These are phyloP conservation scores for Penicillium parvum DNA, from an alignment of 495 filamentous ascomycete genomes.

Conservation along the genomic window DNA sequence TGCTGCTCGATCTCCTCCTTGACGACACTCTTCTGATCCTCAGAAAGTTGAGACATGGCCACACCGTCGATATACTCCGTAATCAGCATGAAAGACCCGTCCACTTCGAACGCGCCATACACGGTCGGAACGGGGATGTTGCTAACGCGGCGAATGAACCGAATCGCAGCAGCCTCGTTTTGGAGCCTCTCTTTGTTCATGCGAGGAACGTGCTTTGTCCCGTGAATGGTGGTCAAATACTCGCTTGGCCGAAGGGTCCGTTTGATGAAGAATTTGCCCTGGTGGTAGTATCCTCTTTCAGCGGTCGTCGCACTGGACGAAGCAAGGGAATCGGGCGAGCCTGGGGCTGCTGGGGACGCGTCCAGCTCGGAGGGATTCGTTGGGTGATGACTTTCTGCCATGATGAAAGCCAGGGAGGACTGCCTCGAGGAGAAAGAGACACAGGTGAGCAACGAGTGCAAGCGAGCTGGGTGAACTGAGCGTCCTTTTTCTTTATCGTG, in stretches of 20 bases:
- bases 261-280: constrained; percentile 14
- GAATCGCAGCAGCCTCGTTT: constrained; percentile 12
- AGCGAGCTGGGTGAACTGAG: too few relatives aligned
- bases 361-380: too few relatives aligned
- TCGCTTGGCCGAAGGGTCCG: constrained; percentile 11
- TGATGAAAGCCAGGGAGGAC: too few relatives aligned
- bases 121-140: constrained; percentile 12
- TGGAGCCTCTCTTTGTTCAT: constrained; percentile 15
- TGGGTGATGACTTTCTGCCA: too few relatives aligned
- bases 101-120: constrained; percentile 12
- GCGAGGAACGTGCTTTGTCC: constrained; percentile 5
- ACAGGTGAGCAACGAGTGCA: too few relatives aligned
- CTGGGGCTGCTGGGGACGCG: too few relatives aligned
- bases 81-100: constrained; percentile 7
- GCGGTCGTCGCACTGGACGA: too few relatives aligned
- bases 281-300: constrained; percentile 13
- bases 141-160: constrained; percentile 4
- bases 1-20: constrained; percentile 1
- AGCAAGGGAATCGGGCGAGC: too few relatives aligned
- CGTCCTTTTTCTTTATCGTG: too few relatives aligned
- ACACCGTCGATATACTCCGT: constrained; percentile 11
- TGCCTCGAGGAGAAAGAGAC: too few relatives aligned
- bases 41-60: constrained; percentile 2
- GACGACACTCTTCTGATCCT: constrained; percentile 9
- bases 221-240: constrained; percentile 6